Conservation (phyloP, 768 basidiomycete species). For the Cyathus striatus region DNA sequence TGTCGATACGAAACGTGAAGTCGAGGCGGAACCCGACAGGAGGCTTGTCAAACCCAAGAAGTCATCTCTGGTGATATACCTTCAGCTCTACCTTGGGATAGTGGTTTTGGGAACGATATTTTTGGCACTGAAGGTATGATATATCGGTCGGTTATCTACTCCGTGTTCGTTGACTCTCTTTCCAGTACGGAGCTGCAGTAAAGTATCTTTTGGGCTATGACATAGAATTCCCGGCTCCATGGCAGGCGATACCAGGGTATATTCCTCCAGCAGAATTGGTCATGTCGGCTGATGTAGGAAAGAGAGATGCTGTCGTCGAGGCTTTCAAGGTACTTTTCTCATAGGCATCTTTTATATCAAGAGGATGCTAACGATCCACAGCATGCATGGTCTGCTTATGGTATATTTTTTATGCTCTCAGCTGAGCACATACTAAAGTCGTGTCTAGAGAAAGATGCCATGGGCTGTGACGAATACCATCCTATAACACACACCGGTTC, state of each 20-base stretch:
- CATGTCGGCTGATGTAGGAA: slow-evolving; percentile 47
- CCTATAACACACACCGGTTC: slow-evolving; percentile 71
- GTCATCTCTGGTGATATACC: no score
- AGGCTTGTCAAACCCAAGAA: no score
- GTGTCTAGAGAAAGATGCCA: slow-evolving; percentile 78
- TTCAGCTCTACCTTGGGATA: no score
- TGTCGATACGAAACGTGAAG: no score
- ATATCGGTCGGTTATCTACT: no score
- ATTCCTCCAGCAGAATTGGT: slow-evolving; percentile 1
- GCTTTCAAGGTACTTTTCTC: slow-evolving; percentile 64
- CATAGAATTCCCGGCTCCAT: neutral
- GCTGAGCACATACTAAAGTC: neutral
- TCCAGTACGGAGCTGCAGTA: neutral
- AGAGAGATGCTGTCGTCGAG: slow-evolving; percentile 63
- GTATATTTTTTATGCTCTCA: slow-evolving; percentile 34
- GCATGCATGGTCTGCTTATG: slow-evolving; percentile 89
- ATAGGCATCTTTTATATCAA: neutral
- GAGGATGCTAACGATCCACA: slow-evolving; percentile 21
- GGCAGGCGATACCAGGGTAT: slow-evolving; percentile 8
- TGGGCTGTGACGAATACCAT: slow-evolving; percentile 91
- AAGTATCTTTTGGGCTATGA: neutral
- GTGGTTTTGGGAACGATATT: no score
- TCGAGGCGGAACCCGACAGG: no score
- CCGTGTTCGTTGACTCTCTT: no score
- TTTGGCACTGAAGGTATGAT: no score